These are phyloP conservation scores for Claviceps pusilla DNA, from an alignment of 2,329 filamentous ascomycete species.

Conservation along the genomic window DNA sequence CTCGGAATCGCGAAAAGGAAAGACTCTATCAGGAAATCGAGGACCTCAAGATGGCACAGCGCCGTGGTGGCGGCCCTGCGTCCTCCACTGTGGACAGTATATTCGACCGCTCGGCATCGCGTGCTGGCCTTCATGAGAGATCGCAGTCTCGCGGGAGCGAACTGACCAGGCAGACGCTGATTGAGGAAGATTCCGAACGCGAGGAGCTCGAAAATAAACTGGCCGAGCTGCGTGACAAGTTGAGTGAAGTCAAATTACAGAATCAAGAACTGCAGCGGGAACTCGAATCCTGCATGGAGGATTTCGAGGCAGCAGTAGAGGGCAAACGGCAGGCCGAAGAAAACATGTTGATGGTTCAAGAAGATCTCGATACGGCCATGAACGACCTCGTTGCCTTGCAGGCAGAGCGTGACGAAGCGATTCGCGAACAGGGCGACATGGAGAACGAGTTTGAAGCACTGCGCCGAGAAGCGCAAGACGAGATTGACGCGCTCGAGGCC, in stretches of 20 bases:
- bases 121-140: conserved; percentile 53
- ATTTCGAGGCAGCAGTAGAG: conserved; percentile 60
- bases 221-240: conserved; percentile 68
- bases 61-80: conserved; percentile 49
- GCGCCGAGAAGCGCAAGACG: conserved; percentile 48
- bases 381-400: conserved; percentile 69
- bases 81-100: conserved; percentile 71
- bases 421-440: conserved; percentile 47
- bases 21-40: conserved; percentile 93
- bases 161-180: conserved; percentile 45
- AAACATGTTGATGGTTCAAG: conserved; percentile 49
- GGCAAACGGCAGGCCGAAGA: conserved; percentile 47
- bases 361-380: conserved; percentile 64
- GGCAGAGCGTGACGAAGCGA: conserved; percentile 70
- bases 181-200: conserved; percentile 57
- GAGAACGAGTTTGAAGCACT: conserved; percentile 47
- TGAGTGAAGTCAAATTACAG: conserved; percentile 72
- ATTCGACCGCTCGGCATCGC: conserved; percentile 83
- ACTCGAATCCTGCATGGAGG: conserved; percentile 62
- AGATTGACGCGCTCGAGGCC: conserved; percentile 51
- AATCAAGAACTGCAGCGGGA: conserved; percentile 81
- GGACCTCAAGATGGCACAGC: conserved; percentile 77
- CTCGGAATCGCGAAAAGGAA: conserved; percentile 87
- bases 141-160: conserved; percentile 62
- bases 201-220: conserved; percentile 78